Percentiles rank a stretch among this genome's conserved stretches.
phyloP scores from a whole-genome alignment of 2,329 filamentous ascomycete species.

The Fusarium sp. region DNA sequence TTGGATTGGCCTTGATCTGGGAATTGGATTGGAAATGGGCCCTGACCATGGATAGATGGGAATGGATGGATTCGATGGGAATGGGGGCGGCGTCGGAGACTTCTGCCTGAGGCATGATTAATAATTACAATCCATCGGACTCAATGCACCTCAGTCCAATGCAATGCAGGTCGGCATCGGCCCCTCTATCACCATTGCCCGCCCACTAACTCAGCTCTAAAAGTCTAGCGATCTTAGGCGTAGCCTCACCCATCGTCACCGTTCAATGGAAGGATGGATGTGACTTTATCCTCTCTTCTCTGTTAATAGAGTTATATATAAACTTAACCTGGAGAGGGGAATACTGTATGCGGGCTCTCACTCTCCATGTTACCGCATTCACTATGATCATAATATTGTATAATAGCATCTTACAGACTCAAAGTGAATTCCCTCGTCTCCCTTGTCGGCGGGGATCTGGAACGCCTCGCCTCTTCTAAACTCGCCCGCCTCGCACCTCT shows the following conservation, averaged over 20 bases:
- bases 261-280: neutral
- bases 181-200: neutral
- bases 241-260: neutral
- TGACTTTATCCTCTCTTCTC: neutral
- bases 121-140: neutral
- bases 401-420: neutral
- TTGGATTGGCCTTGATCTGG: constrained; percentile 27
- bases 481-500: constrained; percentile 22
- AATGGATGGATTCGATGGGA: neutral
- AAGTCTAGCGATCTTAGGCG: neutral
- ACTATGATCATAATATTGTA: neutral
- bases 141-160: neutral
- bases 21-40: constrained; percentile 40
- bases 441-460: neutral
- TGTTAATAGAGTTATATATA: neutral
- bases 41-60: constrained; percentile 15
- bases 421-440: neutral
- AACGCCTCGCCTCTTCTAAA: constrained; percentile 18
- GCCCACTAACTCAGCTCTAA: neutral
- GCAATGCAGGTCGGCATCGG: neutral
- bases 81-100: constrained; percentile 26
- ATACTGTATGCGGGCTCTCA: neutral
- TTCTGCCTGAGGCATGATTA: constrained; percentile 33
- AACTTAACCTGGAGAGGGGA: neutral
- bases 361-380: neutral